These are phyloP conservation scores for Plantago ovata DNA, from an alignment of 257 asterid species.

Conservation along the genomic window DNA sequence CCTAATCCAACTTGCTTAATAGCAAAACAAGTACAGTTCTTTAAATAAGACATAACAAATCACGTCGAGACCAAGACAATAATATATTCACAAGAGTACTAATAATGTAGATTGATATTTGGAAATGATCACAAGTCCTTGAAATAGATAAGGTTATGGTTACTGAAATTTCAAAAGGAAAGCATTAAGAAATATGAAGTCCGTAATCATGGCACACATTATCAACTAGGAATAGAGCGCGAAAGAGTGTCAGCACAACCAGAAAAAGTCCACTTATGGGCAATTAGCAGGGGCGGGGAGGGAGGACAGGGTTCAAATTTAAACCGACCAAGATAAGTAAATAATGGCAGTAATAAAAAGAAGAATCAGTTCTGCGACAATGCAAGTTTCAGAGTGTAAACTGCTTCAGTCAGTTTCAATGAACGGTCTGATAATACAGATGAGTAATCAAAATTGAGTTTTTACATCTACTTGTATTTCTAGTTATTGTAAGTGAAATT, in stretches of 20 bases:
- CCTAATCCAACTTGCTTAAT: slow-evolving; percentile 4
- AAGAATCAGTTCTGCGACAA: no score
- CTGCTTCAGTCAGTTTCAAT: no score
- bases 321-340: not conserved
- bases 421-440: no score
- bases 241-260: not conserved
- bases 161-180: not conserved
- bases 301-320: not conserved
- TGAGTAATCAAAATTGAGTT: no score
- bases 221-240: not conserved
- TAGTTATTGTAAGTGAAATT: not conserved
- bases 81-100: slow-evolving; percentile 1
- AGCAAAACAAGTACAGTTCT: not conserved
- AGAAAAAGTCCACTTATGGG: not conserved
- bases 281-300: no score
- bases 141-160: not conserved
- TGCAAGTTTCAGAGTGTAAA: no score
- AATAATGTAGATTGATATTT: not conserved
- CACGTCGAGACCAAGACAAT: not conserved
- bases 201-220: not conserved
- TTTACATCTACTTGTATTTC: not conserved
- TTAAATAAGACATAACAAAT: not conserved
- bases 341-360: not conserved
- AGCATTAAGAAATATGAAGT: not conserved
- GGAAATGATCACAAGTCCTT: not conserved